Conservation (phyloP, 352 stramenopile genomes). For the Phytopythium cucurbitacearum region DNA sequence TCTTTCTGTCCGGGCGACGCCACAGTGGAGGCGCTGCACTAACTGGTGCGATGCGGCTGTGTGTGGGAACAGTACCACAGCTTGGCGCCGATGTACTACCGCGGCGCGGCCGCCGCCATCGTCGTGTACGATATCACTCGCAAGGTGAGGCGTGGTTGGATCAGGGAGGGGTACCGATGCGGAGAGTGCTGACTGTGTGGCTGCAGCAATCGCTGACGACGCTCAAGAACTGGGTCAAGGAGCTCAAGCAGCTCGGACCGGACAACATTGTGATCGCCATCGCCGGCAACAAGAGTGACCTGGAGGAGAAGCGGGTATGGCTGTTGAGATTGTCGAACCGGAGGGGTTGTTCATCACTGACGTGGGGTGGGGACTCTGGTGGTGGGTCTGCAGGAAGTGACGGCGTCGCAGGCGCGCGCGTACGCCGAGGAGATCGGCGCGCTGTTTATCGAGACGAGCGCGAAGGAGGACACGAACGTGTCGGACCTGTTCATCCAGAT, state of each 20-base stretch:
- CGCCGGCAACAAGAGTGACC: conserved; percentile 93
- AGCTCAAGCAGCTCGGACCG: conserved; percentile 90
- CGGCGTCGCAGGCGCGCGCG: conserved; percentile 72
- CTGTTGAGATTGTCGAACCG: background rate
- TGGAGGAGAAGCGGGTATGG: conserved; percentile 81
- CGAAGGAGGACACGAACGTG: conserved; percentile 93
- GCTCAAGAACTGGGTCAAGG: conserved; percentile 95
- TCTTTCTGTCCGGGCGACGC: background rate
- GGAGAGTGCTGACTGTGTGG: conserved; percentile 4
- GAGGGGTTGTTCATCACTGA: too few species aligned
- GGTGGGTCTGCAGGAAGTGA: conserved; percentile 61
- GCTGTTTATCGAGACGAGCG: conserved; percentile 93
- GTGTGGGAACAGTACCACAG: conserved; percentile 85
- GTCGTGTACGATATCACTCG: conserved; percentile 98
- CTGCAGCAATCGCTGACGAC: conserved; percentile 87
- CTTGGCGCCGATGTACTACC: conserved; percentile 98
- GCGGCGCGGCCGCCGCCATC: conserved; percentile 94
- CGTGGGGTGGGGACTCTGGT: background rate
- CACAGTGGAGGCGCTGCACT: background rate
- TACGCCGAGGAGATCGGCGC: conserved; percentile 92
- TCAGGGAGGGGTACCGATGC: background rate
- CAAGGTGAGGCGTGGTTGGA: conserved; percentile 49
- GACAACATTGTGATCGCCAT: conserved; percentile 96
- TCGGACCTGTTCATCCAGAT: conserved; percentile 92
- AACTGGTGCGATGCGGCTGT: too few species aligned